Base-by-base conservation (phyloP, 2,329 filamentous ascomycete genomes). In the Aspergillus carbonarius region DNA sequence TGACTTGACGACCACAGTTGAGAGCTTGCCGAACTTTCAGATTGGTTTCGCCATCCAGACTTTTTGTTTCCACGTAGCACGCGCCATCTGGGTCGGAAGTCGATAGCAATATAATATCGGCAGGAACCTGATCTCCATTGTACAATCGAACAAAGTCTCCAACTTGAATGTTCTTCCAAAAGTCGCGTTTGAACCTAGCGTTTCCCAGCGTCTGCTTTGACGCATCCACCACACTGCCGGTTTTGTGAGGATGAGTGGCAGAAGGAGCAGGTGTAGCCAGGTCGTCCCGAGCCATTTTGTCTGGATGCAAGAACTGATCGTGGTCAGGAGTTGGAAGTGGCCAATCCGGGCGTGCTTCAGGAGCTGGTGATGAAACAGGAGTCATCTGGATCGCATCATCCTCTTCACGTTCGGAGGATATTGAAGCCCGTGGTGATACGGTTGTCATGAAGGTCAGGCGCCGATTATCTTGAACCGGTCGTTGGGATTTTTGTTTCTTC, bases 21-120 rank as follows among this genome's bases (percentile, higher is more conserved):
- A 99, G 83, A 18, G 95, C 92, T 70, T 93, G 91, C 59, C 95
- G 89, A 61, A 97, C 92, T 76, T 99, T 99, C 62, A 99, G 79
- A 69, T 99, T 99, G 2, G 95, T 99, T 78, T 99, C 95, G 52
- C 95, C 95, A 70, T 99, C 95, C 80, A 99, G 74, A 72, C 96
- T 98, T 81, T 98, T 99, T 2, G 95, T 99, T 77, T 99, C 95
- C 20, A 99, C 90, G 68, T 97, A 99, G 76, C 95, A 99, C 37
- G 91, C 91, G 52, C 95, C 95, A 68, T 99, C 95, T 0, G 89
- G 84, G 68, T 98, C 95, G 2, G 95, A 96, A 0, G 95, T 98
- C 2, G 95, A 91, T 23, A 99, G 79, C 44, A 99, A 90, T 49
- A 98, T 88, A 48, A 99, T 82, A 75, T 99, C 95, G 49, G 95